These are phyloP conservation scores for Thraustochytrium sp. DNA, from an alignment of 352 stramenopile genomes.

Conservation along the genomic window DNA sequence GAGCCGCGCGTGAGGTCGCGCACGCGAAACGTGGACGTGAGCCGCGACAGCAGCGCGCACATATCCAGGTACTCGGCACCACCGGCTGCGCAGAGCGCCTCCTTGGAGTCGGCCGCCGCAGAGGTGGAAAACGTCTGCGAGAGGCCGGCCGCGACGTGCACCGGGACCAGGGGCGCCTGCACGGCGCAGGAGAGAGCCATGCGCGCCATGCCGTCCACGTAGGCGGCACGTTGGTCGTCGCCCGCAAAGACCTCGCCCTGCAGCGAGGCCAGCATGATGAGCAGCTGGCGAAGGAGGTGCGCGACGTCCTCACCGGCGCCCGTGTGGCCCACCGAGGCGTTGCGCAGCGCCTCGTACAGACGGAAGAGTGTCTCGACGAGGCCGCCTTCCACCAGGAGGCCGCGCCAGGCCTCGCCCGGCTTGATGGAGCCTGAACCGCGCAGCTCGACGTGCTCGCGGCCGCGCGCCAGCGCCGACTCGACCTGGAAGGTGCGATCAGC, in stretches of 20 bases:
- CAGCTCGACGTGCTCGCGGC: neutral
- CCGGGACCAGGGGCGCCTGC: neutral
- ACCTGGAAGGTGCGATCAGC: neutral
- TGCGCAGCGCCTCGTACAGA: neutral
- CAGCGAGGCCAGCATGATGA: conserved; percentile 10
- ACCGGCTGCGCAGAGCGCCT: neutral
- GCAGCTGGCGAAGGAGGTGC: conserved; percentile 9
- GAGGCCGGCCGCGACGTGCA: conserved; percentile 3
- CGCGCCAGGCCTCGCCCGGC: neutral
- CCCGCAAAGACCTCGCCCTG: neutral
- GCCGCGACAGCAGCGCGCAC: neutral
- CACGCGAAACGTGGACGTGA: neutral
- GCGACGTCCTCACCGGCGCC: neutral
- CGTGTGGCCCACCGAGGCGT: neutral
- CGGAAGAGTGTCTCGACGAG: conserved; percentile 27
- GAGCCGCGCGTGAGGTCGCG: neutral
- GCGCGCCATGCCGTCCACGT: neutral
- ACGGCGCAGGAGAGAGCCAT: neutral
- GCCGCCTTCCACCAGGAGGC: neutral
- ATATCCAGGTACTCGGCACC: conserved; percentile 13
- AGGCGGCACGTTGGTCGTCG: neutral
- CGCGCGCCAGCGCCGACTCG: neutral
- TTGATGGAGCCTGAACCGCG: neutral
- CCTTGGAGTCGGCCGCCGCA: neutral
- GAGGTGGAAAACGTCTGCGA: neutral